A percentile compares a stretch with the other conserved stretches of the same genome.
Evolutionary conservation across 208 protist species (phyloP).

Genomic region (Wallacemonas sp.): DNA sequence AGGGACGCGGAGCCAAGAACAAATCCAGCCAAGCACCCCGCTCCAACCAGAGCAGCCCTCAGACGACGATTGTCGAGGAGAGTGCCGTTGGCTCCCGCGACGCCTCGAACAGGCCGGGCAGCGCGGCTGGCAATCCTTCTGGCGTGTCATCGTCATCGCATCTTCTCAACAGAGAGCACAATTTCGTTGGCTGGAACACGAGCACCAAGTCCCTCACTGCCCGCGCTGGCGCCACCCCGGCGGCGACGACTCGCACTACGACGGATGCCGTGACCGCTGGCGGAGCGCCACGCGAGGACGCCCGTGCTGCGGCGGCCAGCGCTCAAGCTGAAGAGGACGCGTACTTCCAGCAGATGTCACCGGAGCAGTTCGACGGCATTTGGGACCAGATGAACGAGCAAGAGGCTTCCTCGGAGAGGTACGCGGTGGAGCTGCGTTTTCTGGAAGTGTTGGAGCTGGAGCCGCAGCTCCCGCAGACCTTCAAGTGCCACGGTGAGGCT

Average conservation of each 20-base stretch:
- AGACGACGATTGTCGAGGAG: background rate
- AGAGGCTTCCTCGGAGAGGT: conserved; percentile 28
- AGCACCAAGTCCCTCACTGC: conserved; percentile 16
- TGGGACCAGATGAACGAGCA: conserved; percentile 32
- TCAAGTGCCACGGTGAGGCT: conserved; percentile 70
- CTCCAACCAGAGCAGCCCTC: background rate
- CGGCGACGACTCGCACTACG: background rate
- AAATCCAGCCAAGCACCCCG: conserved; percentile 4
- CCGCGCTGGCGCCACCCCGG: conserved; percentile 6
- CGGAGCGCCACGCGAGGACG: background rate
- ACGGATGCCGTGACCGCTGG: background rate
- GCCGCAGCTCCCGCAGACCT: conserved; percentile 61
- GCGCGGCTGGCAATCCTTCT: no score
- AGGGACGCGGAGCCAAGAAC: background rate
- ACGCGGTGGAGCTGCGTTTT: conserved; percentile 61
- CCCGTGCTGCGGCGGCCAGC: no score
- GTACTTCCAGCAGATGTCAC: conserved; percentile 11
- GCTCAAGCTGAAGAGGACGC: background rate
- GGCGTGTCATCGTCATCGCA: background rate
- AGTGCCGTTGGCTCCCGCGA: no score
- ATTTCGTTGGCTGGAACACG: conserved; percentile 34
- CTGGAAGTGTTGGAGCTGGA: conserved; percentile 54
- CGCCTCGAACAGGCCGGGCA: no score
- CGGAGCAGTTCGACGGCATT: conserved; percentile 26
- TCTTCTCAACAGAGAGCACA: conserved; percentile 36